Percentiles rank a stretch among this genome's conserved stretches.
These are phyloP conservation scores for Sporobolomyces roseus DNA, from an alignment of 768 basidiomycete species.

Conservation along the genomic window DNA sequence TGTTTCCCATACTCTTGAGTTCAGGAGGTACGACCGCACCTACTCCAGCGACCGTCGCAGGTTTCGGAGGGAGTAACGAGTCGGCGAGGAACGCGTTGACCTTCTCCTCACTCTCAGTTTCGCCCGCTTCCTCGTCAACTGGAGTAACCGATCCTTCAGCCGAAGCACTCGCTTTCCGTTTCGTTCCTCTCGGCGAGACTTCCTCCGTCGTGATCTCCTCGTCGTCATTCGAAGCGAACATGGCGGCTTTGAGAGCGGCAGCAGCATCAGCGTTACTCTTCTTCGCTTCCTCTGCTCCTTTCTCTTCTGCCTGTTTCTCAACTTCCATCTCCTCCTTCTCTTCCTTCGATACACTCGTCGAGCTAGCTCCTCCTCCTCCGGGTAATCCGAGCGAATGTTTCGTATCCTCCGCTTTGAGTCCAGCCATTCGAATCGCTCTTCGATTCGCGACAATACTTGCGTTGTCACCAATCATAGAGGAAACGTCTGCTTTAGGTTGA, in stretches of 20 bases:
- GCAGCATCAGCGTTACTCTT: slow-evolving; percentile 31
- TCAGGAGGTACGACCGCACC: slow-evolving; percentile 51
- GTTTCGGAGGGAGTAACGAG: slow-evolving; percentile 52
- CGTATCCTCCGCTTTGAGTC: slow-evolving; percentile 91
- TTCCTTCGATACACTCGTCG: slow-evolving; percentile 30
- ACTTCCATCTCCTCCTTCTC: slow-evolving; percentile 35
- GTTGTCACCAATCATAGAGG: slow-evolving; percentile 69
- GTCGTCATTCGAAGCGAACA: not conserved
- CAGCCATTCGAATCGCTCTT: slow-evolving; percentile 86
- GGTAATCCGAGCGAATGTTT: slow-evolving; percentile 60
- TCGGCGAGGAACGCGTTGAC: slow-evolving; percentile 35
- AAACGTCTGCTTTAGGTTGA: not conserved
- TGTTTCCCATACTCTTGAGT: slow-evolving; percentile 73
- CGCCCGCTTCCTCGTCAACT: slow-evolving; percentile 38
- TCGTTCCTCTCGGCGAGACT: slow-evolving; percentile 49
- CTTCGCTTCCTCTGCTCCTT: slow-evolving; percentile 18
- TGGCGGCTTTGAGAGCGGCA: slow-evolving; percentile 26
- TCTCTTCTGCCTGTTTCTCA: slow-evolving; percentile 36
- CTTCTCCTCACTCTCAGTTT: slow-evolving; percentile 45
- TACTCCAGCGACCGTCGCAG: slow-evolving; percentile 48
- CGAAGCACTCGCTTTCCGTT: slow-evolving; percentile 50
- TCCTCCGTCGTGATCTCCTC: slow-evolving; percentile 2
- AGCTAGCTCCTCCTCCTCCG: slow-evolving; percentile 51
- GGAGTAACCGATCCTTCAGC: slow-evolving; percentile 26
- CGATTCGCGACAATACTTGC: slow-evolving; percentile 81